Evolutionary conservation across 345 rosid species (phyloP).

Genomic region (Syzygium aqueum): DNA sequence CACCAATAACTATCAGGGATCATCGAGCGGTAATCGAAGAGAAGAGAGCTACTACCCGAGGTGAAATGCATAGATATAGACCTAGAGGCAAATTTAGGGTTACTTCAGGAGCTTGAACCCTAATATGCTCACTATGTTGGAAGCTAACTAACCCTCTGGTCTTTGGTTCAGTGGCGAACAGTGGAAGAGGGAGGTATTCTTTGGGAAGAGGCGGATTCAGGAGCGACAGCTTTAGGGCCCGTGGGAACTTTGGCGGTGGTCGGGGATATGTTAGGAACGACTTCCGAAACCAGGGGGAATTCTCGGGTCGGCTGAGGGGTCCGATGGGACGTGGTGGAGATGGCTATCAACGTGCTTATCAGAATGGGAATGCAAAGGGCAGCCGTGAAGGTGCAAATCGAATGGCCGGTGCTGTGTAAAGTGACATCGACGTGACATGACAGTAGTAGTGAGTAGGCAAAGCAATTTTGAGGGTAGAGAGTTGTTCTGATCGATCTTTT

Average conservation of each 20-base stretch:
- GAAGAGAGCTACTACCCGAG: constrained; percentile 65
- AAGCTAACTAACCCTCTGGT: neutral
- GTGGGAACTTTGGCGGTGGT: constrained; percentile 6
- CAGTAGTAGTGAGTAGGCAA: neutral
- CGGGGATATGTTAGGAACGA: constrained; percentile 10
- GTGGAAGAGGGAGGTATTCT: constrained; percentile 13
- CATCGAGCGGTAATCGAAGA: constrained; percentile 55
- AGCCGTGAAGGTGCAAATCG: neutral
- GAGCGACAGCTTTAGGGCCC: constrained; percentile 11
- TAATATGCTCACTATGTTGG: neutral
- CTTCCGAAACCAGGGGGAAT: constrained; percentile 7
- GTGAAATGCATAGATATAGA: constrained; percentile 14
- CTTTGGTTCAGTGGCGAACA: neutral
- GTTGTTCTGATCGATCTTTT: neutral
- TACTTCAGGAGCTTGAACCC: neutral
- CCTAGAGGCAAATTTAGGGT: neutral
- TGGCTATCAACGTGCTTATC: constrained; percentile 1
- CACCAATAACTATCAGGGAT: constrained; percentile 52
- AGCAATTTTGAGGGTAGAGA: constrained; percentile 1
- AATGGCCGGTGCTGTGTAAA: neutral
- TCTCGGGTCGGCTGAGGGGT: constrained; percentile 4
- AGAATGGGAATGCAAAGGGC: neutral
- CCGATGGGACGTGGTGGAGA: constrained; percentile 10
- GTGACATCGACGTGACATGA: neutral
- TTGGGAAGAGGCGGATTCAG: constrained; percentile 7